Percentiles rank a stretch among this genome's conserved stretches.
These are phyloP conservation scores for Aspergillus intermedius DNA, from an alignment of 2,329 filamentous ascomycete genomes.

Conservation along the genomic window DNA sequence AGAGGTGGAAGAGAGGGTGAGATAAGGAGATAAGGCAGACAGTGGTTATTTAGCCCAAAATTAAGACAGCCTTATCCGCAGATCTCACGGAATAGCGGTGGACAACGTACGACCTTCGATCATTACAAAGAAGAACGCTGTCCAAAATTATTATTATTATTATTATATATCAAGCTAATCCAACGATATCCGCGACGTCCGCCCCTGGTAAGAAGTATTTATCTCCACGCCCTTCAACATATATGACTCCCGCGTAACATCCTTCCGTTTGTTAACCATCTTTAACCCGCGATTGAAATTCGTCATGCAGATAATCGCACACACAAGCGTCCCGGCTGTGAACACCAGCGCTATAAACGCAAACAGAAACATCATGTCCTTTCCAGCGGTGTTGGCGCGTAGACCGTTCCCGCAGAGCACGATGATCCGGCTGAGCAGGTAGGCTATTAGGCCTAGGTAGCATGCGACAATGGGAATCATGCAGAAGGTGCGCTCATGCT, in stretches of 20 bases:
- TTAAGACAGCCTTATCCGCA: background rate
- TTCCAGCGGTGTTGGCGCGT: slow-evolving; percentile 5
- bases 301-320: slow-evolving; percentile 5
- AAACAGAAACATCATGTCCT: slow-evolving; percentile 13
- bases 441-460: slow-evolving; percentile 8
- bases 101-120: too few species aligned
- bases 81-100: too few species aligned
- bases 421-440: slow-evolving; percentile 10
- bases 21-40: background rate
- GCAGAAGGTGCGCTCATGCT: slow-evolving; percentile 4
- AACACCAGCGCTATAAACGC: slow-evolving; percentile 7
- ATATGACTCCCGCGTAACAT: too few species aligned
- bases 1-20: slow-evolving; percentile 17
- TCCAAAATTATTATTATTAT: too few species aligned
- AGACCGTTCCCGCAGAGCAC: slow-evolving; percentile 5
- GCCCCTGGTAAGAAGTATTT: too few species aligned
- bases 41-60: background rate
- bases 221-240: too few species aligned
- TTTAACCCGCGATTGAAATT: slow-evolving; percentile 12
- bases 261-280: background rate
- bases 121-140: too few species aligned
- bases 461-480: slow-evolving; percentile 8
- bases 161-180: too few species aligned
- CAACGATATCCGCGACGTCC: too few species aligned
- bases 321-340: slow-evolving; percentile 4